Evolutionary conservation across 768 basidiomycete species (phyloP), one percentile per base, ranked within the genome.

Genomic region (Collybia nuda): DNA sequence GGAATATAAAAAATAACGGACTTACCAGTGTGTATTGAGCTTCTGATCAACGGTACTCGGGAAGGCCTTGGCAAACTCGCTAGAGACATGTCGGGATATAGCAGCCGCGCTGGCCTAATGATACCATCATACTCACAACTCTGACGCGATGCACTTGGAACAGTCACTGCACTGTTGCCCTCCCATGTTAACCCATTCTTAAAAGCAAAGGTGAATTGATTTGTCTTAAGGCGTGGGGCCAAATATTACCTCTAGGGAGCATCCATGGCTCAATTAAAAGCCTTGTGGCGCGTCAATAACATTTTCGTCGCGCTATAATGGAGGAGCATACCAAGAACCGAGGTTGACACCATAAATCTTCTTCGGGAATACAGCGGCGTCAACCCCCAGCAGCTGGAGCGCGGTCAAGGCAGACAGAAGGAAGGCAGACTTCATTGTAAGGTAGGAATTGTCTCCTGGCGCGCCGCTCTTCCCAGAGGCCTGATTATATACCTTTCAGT

Each of bases 201-300:
- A 4, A 12, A 26, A 17, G 15, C n/a, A 11, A n/a, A 6, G 12
- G 26, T 40, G 24, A 32, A 29, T 32, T 36, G 5, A 15, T 17
- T 50, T 3, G 22, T 9, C 14, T 40, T 4, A 40, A 29, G 29
- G 29, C 12, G 24, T 7, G 3, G 29, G 14, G 18, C 18, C 11
- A 4, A 12, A 17, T 17, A 57, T 1, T 52, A 84, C 84, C 85
- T 64, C 74, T 68, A 7, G 87, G 88, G 37, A 89, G 72, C 88
- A 91, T 91, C 89, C 89, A 91, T n/a, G 87, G 58, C 59, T 91
- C 89, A 5, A 89, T 64, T 0, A 91, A 65, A 44, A 91, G 74
- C 89, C 89, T 90, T 42, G 38, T 21, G 42, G 9, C 18, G 8
- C 4, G 35, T 54, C 53, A 42, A 32, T 53, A 28, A 26, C 18